phyloP scores from a whole-genome alignment of 768 basidiomycete species.

The Hypholoma fasciculare region DNA sequence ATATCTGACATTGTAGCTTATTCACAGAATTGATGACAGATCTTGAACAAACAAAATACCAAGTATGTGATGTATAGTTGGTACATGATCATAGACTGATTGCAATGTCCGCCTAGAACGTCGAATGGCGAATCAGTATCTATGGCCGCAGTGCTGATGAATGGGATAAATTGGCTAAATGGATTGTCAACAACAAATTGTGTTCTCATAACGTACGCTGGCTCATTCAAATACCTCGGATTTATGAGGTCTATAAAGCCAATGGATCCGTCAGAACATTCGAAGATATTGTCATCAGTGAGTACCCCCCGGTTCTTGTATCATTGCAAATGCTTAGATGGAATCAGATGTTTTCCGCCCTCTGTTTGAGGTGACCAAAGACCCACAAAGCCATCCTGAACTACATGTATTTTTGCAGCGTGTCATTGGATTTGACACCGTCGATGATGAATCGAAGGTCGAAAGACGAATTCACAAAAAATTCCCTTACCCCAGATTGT shows the following conservation, averaged over 20 bases:
- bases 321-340: background rate
- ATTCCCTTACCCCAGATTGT: constrained; percentile 87
- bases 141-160: constrained; percentile 83
- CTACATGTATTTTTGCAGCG: constrained; percentile 94
- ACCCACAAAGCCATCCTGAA: constrained; percentile 89
- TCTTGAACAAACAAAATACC: constrained; percentile 97
- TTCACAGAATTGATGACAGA: constrained; percentile 91
- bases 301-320: constrained; percentile 26
- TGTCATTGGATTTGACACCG: constrained; percentile 96
- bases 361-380: constrained; percentile 93
- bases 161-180: constrained; percentile 98
- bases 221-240: constrained; percentile 92
- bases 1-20: background rate
- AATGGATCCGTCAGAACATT: constrained; percentile 83
- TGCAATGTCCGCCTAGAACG: constrained; percentile 54
- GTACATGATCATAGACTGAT: background rate
- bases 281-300: constrained; percentile 88
- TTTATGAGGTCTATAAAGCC: constrained; percentile 95
- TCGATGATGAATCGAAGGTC: constrained; percentile 95
- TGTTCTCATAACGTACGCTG: constrained; percentile 97
- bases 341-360: constrained; percentile 85
- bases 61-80: constrained; percentile 46
- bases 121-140: constrained; percentile 96
- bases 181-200: constrained; percentile 93
- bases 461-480: constrained; percentile 92